Percentiles rank a stretch among this genome's conserved stretches.
phyloP scores from a whole-genome alignment of 306 rosid species.

The Dryas drummondii region DNA sequence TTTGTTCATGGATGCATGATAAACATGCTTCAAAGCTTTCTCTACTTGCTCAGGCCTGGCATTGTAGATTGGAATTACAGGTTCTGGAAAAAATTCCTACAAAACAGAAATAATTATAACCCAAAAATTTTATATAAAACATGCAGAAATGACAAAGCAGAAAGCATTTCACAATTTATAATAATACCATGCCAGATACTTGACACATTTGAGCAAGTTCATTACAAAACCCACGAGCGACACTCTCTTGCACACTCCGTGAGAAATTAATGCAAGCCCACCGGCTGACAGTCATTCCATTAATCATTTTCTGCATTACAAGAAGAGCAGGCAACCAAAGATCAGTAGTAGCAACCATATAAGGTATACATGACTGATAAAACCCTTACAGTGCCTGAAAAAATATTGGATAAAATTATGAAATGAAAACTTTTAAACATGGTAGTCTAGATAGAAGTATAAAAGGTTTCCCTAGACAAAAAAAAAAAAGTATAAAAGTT shows the following conservation, averaged over 20 bases:
- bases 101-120: conserved; percentile 11
- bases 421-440: neutral
- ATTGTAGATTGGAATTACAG: conserved; percentile 82
- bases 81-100: conserved; percentile 79
- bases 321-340: conserved; percentile 16
- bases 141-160: neutral
- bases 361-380: neutral
- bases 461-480: neutral
- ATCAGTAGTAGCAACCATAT: conserved; percentile 22
- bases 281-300: conserved; percentile 91
- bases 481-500: neutral
- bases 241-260: conserved; percentile 80
- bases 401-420: neutral
- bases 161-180: conserved; percentile 9
- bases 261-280: conserved; percentile 99
- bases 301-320: conserved; percentile 85
- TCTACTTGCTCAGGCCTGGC: conserved; percentile 91
- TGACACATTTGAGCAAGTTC: conserved; percentile 98
- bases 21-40: conserved; percentile 86
- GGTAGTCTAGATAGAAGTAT: neutral
- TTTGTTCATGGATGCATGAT: conserved; percentile 70
- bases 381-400: neutral
- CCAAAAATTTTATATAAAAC: neutral
- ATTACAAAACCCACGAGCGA: conserved; percentile 76
- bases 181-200: conserved; percentile 94